These are phyloP conservation scores for Pseudocercospora vitis DNA, from an alignment of 2,329 filamentous ascomycete genomes.

Conservation along the genomic window DNA sequence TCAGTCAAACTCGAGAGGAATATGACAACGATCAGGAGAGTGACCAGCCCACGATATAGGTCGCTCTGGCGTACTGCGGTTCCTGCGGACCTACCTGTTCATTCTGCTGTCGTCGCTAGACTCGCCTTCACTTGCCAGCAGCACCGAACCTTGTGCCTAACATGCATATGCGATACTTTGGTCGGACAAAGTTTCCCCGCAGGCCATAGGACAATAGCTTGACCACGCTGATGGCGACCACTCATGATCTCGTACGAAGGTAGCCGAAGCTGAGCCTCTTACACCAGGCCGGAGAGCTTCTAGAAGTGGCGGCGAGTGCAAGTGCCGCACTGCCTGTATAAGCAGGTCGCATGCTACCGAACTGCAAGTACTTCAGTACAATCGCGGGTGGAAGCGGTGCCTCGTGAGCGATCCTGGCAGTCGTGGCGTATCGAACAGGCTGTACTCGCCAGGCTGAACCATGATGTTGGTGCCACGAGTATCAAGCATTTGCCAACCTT, in stretches of 20 bases:
- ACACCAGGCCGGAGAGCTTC: background rate
- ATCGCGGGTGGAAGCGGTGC: background rate
- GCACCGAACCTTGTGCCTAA: background rate
- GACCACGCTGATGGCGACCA: background rate
- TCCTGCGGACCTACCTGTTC: slow-evolving; percentile 5
- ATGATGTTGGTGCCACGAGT: background rate
- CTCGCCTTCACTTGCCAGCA: background rate
- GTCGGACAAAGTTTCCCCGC: slow-evolving; percentile 1
- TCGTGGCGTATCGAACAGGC: background rate
- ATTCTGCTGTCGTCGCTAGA: background rate
- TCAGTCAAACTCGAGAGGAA: background rate
- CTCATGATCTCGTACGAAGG: background rate
- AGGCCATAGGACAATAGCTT: background rate
- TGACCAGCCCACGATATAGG: background rate
- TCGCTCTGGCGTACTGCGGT: background rate
- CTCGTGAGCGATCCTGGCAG: slow-evolving; percentile 5
- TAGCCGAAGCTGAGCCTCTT: background rate
- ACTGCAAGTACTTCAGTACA: background rate
- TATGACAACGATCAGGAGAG: background rate
- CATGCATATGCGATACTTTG: background rate
- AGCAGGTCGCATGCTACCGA: slow-evolving; percentile 3
- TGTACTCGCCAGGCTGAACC: background rate
- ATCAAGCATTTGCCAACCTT: slow-evolving; percentile 1
- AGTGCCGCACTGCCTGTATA: slow-evolving; percentile 1
- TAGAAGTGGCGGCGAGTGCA: background rate